Base-by-base conservation (phyloP, 1,284 basidiomycete genomes). In the Cryptococcus maquisensis region DNA sequence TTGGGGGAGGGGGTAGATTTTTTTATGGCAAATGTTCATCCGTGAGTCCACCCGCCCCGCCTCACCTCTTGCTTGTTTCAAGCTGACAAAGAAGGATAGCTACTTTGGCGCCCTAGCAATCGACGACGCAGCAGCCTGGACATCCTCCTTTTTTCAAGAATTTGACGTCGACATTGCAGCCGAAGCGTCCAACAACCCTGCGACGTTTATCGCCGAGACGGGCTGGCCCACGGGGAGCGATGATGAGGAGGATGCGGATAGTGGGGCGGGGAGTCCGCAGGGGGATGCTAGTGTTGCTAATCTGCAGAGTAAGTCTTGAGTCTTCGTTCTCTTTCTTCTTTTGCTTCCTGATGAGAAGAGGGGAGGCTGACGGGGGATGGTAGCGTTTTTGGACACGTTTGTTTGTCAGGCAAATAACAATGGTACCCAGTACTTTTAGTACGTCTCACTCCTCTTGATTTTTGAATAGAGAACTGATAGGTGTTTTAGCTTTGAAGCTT, bases 151-250 rank as follows among this genome's bases (percentile, higher is more conserved):
- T 76, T 85, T 83, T 73, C 64, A 81, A 49, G 66, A 78, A 38
- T 82, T 78, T 39, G 83, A 88, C 68, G 81, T 88, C 8, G 76
- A 67, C 37, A 53, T 73, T 16, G 72, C 72, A 10, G 62, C 68
- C 8, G 50, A 56, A 12, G 76, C 76, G 1, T 42, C 81, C 15
- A 90, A 90, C 75, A 81, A 84, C 55, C 90, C 90, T 4, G 75
- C 78, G 53, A 85, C 86, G 80, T 91, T 84, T 76, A 90, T 94
- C 61, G 90, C 90, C 10, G 91, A 95, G 79, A 92, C 91, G 21
- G 93, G 93, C 38, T 96, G 93, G 93, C 93, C 93, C 13, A 85
- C 64, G 39, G 40, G 61, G 52, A 62, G 65, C 12, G 66, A 67
- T 62, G 71, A 66, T 32, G 62, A 78, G 56, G 84, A 86, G 62